phyloP scores from a whole-genome alignment of 106 monocot genomes.

The Dioscorea dumetorum region DNA sequence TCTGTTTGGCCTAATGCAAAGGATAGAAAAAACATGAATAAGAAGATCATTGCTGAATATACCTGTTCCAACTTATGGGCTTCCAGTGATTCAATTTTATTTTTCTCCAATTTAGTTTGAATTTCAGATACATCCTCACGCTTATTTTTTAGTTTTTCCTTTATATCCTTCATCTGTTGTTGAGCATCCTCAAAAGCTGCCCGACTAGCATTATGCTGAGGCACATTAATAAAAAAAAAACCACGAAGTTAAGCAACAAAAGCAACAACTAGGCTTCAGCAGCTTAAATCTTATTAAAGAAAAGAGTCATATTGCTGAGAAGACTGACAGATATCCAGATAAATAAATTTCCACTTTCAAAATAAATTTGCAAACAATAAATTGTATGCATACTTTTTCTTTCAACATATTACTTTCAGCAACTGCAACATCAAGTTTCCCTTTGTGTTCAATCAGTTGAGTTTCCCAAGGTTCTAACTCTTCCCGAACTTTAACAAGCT shows the following conservation, averaged over 20 bases:
- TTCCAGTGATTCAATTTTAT: slow-evolving; percentile 41
- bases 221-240: not conserved
- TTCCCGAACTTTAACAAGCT: slow-evolving; percentile 70
- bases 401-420: slow-evolving; percentile 61
- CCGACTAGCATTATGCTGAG: slow-evolving; percentile 61
- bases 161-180: slow-evolving; percentile 48
- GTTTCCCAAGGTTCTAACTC: slow-evolving; percentile 98
- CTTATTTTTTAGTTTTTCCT: slow-evolving; percentile 47
- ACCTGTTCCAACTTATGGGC: slow-evolving; percentile 67
- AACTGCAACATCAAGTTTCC: slow-evolving; percentile 74
- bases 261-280: too few relatives aligned
- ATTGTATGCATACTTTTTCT: slow-evolving; percentile 51
- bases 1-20: not conserved
- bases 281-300: too few relatives aligned
- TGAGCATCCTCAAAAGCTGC: slow-evolving; percentile 67
- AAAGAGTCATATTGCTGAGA: too few relatives aligned
- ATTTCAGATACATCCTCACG: slow-evolving; percentile 21
- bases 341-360: too few relatives aligned
- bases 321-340: too few relatives aligned
- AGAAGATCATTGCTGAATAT: slow-evolving; percentile 10
- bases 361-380: too few relatives aligned
- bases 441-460: slow-evolving; percentile 88
- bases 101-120: slow-evolving; percentile 52
- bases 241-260: too few relatives aligned
- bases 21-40: not conserved